A percentile compares a stretch with the other conserved stretches of the same genome.
Evolutionary conservation across 768 basidiomycete genomes (phyloP).

Genomic region (Russula sp.): DNA sequence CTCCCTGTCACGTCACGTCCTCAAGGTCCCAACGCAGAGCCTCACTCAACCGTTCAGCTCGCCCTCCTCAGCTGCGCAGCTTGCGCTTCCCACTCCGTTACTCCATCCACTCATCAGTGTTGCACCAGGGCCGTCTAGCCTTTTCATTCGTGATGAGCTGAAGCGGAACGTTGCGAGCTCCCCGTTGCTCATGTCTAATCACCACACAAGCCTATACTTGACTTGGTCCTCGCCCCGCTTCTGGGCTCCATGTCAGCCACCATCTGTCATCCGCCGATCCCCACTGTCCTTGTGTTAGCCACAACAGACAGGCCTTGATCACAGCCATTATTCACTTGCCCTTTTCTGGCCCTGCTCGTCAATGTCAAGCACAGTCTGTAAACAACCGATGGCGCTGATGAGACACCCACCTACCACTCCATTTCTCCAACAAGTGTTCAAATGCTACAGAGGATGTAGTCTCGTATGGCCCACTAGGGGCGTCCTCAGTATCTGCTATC

Average conservation of each 20-base stretch:
- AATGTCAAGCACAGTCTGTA: neutral
- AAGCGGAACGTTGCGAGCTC: conserved; percentile 6
- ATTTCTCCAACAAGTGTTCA: conserved; percentile 7
- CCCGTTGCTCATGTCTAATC: neutral
- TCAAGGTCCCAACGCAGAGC: neutral
- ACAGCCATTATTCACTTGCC: neutral
- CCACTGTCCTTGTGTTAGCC: conserved; percentile 4
- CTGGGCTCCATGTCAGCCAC: conserved; percentile 11
- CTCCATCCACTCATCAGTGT: neutral
- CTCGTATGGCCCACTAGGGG: conserved; percentile 10
- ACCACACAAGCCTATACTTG: neutral
- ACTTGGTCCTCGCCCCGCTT: conserved; percentile 2
- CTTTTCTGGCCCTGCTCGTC: conserved; percentile 8
- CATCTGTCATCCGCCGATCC: conserved; percentile 1
- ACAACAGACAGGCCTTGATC: neutral
- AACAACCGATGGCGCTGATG: neutral
- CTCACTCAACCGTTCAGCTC: neutral
- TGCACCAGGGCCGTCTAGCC: conserved; percentile 6
- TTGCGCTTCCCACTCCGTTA: neutral
- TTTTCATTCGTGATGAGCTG: neutral
- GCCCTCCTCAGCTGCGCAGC: neutral
- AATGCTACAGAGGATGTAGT: neutral
- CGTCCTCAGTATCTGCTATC: neutral
- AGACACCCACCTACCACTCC: conserved; percentile 6
- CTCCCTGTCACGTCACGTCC: neutral